These are phyloP conservation scores for Haplosporangium sp. DNA, from an alignment of 371 early-diverging fungal genomes.

Conservation along the genomic window DNA sequence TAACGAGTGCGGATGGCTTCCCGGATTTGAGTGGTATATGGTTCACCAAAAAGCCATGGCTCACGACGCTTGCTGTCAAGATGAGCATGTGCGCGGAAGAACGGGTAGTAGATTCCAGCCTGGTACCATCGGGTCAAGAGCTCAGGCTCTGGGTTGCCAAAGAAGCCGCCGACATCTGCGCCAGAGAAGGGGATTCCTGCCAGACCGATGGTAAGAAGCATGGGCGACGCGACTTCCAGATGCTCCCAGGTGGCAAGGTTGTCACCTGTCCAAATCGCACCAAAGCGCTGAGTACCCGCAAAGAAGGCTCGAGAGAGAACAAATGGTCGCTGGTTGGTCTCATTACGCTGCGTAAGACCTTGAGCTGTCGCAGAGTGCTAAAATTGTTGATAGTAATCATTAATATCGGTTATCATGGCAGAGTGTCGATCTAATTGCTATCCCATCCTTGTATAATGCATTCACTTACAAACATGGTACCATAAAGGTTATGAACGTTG, in stretches of 20 bases:
- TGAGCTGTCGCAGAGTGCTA: conserved; percentile 69
- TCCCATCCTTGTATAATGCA: background rate
- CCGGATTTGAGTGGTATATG: conserved; percentile 75
- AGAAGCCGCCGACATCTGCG: conserved; percentile 95
- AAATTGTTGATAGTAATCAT: background rate
- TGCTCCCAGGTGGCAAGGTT: conserved; percentile 89
- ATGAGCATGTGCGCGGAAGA: conserved; percentile 94
- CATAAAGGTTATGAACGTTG: conserved; percentile 91
- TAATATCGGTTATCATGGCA: background rate
- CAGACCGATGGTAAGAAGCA: conserved; percentile 81
- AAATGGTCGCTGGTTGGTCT: conserved; percentile 78
- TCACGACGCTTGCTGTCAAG: conserved; percentile 96
- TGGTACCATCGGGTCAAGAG: conserved; percentile 92
- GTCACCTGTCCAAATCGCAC: conserved; percentile 95
- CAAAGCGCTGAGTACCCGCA: conserved; percentile 87
- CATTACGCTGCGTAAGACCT: conserved; percentile 65
- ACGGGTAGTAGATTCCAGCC: conserved; percentile 90
- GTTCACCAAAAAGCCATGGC: conserved; percentile 94
- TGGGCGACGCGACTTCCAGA: conserved; percentile 78
- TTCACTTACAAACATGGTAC: conserved; percentile 68
- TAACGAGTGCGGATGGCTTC: conserved; percentile 82
- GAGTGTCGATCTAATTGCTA: conserved; percentile 1
- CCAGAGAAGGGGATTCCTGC: conserved; percentile 86
- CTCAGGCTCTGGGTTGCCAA: conserved; percentile 86
- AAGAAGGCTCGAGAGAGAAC: conserved; percentile 92